A percentile compares a stretch with the other conserved stretches of the same genome.
Evolutionary conservation across 140 eudicot species (phyloP).

Genomic region (Anethum foeniculum): DNA sequence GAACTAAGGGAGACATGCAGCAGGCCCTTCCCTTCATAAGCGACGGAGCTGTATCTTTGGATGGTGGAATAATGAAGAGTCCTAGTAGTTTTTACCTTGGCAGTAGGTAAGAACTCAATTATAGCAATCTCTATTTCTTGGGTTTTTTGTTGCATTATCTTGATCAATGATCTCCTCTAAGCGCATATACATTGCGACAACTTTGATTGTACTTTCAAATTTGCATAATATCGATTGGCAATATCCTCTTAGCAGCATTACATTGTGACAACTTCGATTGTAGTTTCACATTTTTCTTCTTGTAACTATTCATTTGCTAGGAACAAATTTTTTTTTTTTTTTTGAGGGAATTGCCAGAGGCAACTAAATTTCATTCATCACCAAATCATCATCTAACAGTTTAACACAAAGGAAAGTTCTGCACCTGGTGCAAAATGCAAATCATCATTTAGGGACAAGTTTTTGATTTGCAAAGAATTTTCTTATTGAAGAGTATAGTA

Average conservation of each 20-base stretch:
- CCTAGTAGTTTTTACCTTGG: conserved; percentile 49
- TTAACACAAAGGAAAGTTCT: too few relatives aligned
- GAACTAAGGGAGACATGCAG: conserved; percentile 61
- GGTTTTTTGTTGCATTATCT: not conserved
- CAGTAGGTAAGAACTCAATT: conserved; percentile 31
- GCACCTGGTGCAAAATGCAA: too few relatives aligned
- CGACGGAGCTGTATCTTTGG: conserved; percentile 81
- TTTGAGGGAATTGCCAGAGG: too few relatives aligned
- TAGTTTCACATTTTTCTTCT: not conserved
- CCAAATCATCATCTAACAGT: too few relatives aligned
- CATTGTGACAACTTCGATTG: not conserved
- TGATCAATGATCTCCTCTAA: not conserved
- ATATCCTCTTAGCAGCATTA: not conserved
- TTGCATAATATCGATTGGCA: not conserved
- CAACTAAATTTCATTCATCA: too few relatives aligned
- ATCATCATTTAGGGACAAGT: too few relatives aligned
- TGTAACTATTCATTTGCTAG: not conserved
- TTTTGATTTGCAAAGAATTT: not conserved
- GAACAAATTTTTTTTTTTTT: not conserved
- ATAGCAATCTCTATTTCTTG: not conserved
- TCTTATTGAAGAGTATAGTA: not conserved
- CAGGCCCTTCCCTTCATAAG: conserved; percentile 52
- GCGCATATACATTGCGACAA: not conserved
- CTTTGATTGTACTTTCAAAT: not conserved
- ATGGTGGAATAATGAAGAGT: conserved; percentile 70